A percentile compares a stretch with the other conserved stretches of the same genome.
Evolutionary conservation across 495 filamentous ascomycete species (phyloP).

Genomic region (Podospora pseudocomata): DNA sequence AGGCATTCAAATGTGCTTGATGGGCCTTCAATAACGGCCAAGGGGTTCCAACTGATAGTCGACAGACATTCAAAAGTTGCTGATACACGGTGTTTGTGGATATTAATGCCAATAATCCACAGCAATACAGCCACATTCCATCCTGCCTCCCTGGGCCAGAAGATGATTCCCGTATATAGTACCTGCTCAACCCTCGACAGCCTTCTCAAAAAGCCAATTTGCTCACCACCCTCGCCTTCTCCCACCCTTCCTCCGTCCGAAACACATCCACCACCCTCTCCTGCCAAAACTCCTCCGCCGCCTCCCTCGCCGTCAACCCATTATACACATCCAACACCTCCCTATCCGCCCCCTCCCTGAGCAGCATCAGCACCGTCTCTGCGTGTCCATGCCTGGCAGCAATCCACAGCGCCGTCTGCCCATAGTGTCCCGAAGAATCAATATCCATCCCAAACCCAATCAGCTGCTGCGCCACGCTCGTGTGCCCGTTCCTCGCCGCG

Average conservation of each 20-base stretch:
- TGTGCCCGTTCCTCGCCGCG: conserved; percentile 2
- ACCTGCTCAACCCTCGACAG: too few species aligned
- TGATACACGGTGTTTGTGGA: too few species aligned
- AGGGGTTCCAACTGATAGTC: too few species aligned
- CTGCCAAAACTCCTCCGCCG: not conserved
- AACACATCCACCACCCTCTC: not conserved
- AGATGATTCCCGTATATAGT: too few species aligned
- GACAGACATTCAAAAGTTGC: too few species aligned
- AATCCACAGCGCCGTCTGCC: not conserved
- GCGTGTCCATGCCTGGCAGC: not conserved
- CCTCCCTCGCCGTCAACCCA: not conserved
- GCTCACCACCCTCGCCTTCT: not conserved
- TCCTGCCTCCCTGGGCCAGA: too few species aligned
- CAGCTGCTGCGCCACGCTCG: not conserved
- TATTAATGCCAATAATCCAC: too few species aligned
- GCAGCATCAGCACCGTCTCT: not conserved
- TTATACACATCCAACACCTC: not conserved
- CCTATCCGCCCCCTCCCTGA: not conserved
- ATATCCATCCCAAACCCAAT: not conserved
- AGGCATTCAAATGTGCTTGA: too few species aligned
- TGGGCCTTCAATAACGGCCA: too few species aligned
- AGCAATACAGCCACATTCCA: too few species aligned
- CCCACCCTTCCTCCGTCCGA: not conserved
- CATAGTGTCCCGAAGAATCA: not conserved
- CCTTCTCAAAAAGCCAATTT: not conserved